Evolutionary conservation across 2,329 filamentous ascomycete genomes (phyloP), one percentile per base, ranked within the genome.

Genomic region (Ceratocystis cacaofunesta): DNA sequence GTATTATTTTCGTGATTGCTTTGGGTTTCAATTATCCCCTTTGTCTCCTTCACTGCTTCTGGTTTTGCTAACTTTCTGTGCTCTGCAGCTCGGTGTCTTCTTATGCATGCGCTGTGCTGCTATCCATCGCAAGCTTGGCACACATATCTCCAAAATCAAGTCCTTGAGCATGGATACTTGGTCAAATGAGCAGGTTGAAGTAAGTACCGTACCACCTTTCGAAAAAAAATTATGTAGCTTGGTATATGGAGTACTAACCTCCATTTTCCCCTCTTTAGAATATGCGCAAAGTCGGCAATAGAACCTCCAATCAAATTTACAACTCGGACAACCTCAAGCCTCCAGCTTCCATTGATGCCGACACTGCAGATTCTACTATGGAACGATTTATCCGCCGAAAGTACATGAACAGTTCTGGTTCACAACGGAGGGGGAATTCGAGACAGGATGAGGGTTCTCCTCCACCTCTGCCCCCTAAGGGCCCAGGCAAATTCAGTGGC

Each of bases 91-190:
- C 76, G 94, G 94, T 68, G 85, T 97, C 69, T 99, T 99, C 74
- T 80, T 99, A 62, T 99, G 94, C 78, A 95, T 99, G 89, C 90
- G 94, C 74, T 99, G 94, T 80, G 94, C 92, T 64, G 84, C 91
- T 65, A 83, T 97, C 72, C 94, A 99, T 78, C 89, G 94, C 73
- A 97, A 97, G 77, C 80, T 99, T 72, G 94, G 94, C 68, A 97
- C 94, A 50, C 94, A 99, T 76, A 90, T 99, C 69, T 96, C 92
- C 70, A 99, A 99, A 76, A 91, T 99, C 79, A 99, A 99, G 77
- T 97, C 92, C 46, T 77, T 99, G 77, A 97, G 89, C 75, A 97
- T 99, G 92, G 94, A 99, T 76, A 94, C 88, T 70, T 99, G 94
- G 94, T 86, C 89, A 61, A 87, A 87, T 72, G 94, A 97, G 68